Conservation (phyloP, 176 grass and related monocot species). For the Oryza australiensis region DNA sequence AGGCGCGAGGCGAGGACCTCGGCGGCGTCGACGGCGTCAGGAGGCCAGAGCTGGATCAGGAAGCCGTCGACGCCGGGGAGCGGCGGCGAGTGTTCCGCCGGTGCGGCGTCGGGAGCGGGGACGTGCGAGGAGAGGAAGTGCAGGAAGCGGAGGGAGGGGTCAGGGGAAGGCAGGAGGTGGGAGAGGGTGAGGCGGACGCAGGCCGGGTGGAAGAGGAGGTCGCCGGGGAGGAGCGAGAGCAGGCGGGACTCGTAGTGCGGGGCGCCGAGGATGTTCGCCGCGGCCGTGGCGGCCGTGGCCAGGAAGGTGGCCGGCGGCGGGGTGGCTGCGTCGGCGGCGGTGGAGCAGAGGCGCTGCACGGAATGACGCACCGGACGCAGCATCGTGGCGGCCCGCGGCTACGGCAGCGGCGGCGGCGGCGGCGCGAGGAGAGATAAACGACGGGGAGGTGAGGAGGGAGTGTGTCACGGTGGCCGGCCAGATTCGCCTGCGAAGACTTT, state of each 20-base stretch:
- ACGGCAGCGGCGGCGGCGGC: not conserved
- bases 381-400: constrained; percentile 25
- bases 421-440: not conserved
- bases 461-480: not conserved
- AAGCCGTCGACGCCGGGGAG: constrained; percentile 36
- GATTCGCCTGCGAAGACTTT: not conserved
- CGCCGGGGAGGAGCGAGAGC: constrained; percentile 42
- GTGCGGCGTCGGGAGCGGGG: constrained; percentile 22
- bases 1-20: constrained; percentile 38
- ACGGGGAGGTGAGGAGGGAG: not conserved
- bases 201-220: constrained; percentile 55
- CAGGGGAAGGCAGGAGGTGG: constrained; percentile 34
- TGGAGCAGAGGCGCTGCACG: constrained; percentile 38
- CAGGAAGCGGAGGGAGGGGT: constrained; percentile 55
- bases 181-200: constrained; percentile 54
- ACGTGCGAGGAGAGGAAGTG: constrained; percentile 48
- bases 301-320: constrained; percentile 17
- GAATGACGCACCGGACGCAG: constrained; percentile 12
- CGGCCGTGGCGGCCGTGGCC: constrained; percentile 13
- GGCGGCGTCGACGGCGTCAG: constrained; percentile 33
- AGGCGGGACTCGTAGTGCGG: constrained; percentile 39
- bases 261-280: constrained; percentile 18
- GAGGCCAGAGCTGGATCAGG: constrained; percentile 39
- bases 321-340: not conserved
- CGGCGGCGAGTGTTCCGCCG: constrained; percentile 10